These are phyloP conservation scores for Micromonas pusilla DNA, from an alignment of 139 green algal species.

Conservation along the genomic window DNA sequence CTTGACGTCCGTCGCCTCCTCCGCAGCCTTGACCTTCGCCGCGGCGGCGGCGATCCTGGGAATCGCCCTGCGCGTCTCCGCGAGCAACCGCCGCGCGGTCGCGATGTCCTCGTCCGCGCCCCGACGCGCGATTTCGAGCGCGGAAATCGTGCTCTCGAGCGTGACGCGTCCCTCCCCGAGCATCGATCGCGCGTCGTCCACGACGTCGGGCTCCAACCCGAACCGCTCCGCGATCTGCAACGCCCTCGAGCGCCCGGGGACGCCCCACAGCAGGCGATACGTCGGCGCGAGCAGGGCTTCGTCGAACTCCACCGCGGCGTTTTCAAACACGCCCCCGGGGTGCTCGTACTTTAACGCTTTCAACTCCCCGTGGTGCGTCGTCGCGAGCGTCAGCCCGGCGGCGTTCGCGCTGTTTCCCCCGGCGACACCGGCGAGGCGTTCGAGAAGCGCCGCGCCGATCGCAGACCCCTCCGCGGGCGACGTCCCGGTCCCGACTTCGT, in stretches of 20 bases:
- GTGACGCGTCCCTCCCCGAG: conserved; percentile 36
- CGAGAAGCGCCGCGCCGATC: conserved; percentile 25
- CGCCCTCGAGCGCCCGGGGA: conserved; percentile 38
- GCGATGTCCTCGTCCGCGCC: conserved; percentile 10
- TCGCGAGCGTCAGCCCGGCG: conserved; percentile 40
- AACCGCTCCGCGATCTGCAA: conserved; percentile 30
- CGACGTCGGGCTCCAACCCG: conserved; percentile 34
- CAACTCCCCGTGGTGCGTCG: conserved; percentile 47
- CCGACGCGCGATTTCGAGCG: neutral
- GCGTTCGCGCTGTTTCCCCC: neutral
- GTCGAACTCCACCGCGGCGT: conserved; percentile 49
- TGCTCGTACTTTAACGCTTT: conserved; percentile 45
- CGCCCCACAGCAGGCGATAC: conserved; percentile 48
- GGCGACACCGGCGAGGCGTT: conserved; percentile 28
- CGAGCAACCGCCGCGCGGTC: neutral
- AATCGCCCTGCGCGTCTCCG: neutral
- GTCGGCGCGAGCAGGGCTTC: conserved; percentile 40
- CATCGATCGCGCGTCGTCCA: conserved; percentile 52
- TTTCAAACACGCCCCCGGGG: conserved; percentile 36
- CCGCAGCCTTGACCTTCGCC: neutral
- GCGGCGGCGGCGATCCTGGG: neutral
- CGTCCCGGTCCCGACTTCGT: conserved; percentile 37
- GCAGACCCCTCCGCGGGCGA: conserved; percentile 32
- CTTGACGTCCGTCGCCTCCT: neutral
- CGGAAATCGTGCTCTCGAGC: conserved; percentile 7